Base-by-base conservation (phyloP, 306 rosid genomes). In the Biancaea sappan region DNA sequence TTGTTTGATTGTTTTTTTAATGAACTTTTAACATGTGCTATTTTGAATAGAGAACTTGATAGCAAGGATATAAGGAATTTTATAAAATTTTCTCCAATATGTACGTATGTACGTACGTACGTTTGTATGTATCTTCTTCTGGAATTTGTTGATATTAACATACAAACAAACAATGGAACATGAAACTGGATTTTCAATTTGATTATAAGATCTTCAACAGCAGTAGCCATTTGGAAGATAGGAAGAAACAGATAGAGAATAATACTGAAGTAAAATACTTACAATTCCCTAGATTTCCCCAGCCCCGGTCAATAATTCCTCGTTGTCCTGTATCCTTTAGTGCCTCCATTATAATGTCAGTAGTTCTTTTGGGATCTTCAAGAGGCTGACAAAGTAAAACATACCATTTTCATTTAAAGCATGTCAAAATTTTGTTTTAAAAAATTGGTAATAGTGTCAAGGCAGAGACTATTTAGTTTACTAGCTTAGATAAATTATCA, bases 221-320 rank as follows among this genome's bases (percentile, higher is more conserved):
- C 5, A 61, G 24, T 16, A 41, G 25, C 18, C 3, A 62, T 14
- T 52, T 14, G 26, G 61, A 71, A 62, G 2, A 56, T 34, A 34
- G 50, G 70, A 57, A 53, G 26, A 64, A 62, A 52, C 35, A 18
- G 15, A n/a, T n/a, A 69, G 32, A 35, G 19, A 32, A 57, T 28
- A 22, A 26, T 19, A 66, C 6, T 51, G 56, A 69, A 61, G 80
- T n/a, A 50, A 66, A 71, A 72, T n/a, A 80, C 94, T 84, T 77
- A 90, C 98, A 15, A 75, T 72, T 70, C 53, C 98, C 98, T 1
- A 92, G 91, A 81, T 84, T 86, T 47, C 98, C 98, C 94, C 93
- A 92, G 59, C 97, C 97, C 28, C 82, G 86, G 66, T 90, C 98
- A 58, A 90, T 81, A 60, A 90, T 90, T 82, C 94, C 98, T 77